Conservation (phyloP, 352 stramenopile genomes). For the Phytopythium cucurbitacearum region DNA sequence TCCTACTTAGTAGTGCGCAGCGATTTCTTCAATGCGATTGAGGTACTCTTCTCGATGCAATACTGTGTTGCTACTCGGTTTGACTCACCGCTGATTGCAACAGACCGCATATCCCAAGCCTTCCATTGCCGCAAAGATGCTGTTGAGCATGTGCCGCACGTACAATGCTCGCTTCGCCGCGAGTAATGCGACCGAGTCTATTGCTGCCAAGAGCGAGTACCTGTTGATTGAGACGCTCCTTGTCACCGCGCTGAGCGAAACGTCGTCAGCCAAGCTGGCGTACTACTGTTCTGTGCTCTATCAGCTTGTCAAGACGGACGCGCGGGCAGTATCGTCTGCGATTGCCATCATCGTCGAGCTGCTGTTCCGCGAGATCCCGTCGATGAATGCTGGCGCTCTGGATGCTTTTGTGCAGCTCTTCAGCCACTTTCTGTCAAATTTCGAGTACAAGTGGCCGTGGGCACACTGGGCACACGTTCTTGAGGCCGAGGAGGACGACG, state of each 20-base stretch:
- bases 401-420: slow-evolving; percentile 78
- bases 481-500: slow-evolving; percentile 71
- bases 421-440: slow-evolving; percentile 85
- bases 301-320: slow-evolving; percentile 76
- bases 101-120: slow-evolving; percentile 68
- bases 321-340: slow-evolving; percentile 54
- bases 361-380: slow-evolving; percentile 76
- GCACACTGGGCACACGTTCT: slow-evolving; percentile 72
- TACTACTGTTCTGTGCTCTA: slow-evolving; percentile 75
- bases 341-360: slow-evolving; percentile 82
- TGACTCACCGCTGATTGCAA: too few species aligned
- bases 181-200: slow-evolving; percentile 16
- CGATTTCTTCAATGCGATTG: slow-evolving; percentile 35
- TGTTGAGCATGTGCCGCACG: slow-evolving; percentile 47
- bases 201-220: slow-evolving; percentile 66
- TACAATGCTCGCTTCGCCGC: slow-evolving; percentile 63
- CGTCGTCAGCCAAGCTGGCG: slow-evolving; percentile 32
- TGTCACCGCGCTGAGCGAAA: slow-evolving; percentile 49
- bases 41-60: neutral
- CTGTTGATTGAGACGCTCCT: slow-evolving; percentile 73
- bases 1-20: slow-evolving; percentile 62
- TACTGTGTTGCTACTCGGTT: neutral
- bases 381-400: slow-evolving; percentile 53
- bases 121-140: slow-evolving; percentile 62
- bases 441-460: slow-evolving; percentile 87